These are phyloP conservation scores for Stereum hirsutum DNA, from an alignment of 1,284 basidiomycete species.

Conservation along the genomic window DNA sequence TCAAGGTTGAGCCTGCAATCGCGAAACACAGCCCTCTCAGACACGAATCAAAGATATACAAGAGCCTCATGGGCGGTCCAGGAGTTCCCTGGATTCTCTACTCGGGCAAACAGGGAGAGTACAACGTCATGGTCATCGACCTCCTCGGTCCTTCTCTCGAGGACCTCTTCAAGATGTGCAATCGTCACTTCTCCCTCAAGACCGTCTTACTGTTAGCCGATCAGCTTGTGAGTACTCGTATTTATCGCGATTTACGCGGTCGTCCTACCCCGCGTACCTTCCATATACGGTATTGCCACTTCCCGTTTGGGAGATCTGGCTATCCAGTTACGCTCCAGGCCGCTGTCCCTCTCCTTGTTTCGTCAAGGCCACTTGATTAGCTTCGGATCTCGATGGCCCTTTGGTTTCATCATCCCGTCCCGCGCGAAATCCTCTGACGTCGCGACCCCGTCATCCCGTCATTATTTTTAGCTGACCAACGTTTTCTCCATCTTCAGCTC, in stretches of 20 bases:
- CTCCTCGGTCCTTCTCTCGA: conserved; percentile 89
- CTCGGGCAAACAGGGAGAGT: conserved; percentile 91
- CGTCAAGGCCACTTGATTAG: no score
- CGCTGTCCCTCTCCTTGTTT: no score
- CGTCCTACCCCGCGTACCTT: no score
- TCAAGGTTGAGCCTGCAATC: conserved; percentile 90
- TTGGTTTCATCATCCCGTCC: no score
- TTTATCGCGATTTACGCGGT: neutral
- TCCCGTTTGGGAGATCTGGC: no score
- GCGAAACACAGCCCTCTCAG: conserved; percentile 79
- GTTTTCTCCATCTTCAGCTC: conserved; percentile 36
- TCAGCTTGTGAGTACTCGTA: conserved; percentile 77
- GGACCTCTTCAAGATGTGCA: conserved; percentile 94
- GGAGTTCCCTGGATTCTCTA: conserved; percentile 95
- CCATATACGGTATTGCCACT: no score
- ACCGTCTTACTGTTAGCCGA: conserved; percentile 89
- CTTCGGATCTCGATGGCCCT: no score
- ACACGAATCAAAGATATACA: conserved; percentile 89
- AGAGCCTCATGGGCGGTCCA: conserved; percentile 87
- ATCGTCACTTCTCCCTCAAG: conserved; percentile 87
- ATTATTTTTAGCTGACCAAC: no score
- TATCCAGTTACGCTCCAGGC: no score
- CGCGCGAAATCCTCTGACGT: no score
- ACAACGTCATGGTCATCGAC: conserved; percentile 96
- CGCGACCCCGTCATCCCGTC: no score